A percentile compares a stretch with the other conserved stretches of the same genome.
These are phyloP conservation scores for Colletotrichum sp. DNA, from an alignment of 2,329 filamentous ascomycete genomes.

Conservation along the genomic window DNA sequence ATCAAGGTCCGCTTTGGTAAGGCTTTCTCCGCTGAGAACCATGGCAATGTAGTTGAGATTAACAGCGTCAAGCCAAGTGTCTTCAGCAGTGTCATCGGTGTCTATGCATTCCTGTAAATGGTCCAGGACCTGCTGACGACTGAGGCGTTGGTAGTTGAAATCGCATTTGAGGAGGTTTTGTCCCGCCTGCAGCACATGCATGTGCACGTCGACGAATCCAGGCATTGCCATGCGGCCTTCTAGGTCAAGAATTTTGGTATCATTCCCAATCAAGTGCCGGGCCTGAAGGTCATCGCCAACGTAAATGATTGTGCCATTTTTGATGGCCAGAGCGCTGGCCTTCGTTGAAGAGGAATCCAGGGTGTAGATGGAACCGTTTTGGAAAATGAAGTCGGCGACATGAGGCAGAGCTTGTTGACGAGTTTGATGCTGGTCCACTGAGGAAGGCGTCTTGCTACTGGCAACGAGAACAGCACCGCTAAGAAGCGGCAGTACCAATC, in stretches of 20 bases:
- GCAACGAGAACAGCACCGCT: neutral
- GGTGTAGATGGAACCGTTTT: constrained; percentile 31
- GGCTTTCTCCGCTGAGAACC: neutral
- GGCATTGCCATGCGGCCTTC: constrained; percentile 33
- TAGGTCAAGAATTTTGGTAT: constrained; percentile 29
- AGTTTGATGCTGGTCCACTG: neutral
- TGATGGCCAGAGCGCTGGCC: constrained; percentile 25
- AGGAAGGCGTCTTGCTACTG: neutral
- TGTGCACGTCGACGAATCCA: constrained; percentile 30
- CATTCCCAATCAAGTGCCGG: constrained; percentile 25
- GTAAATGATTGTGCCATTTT: constrained; percentile 25
- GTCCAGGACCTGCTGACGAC: constrained; percentile 18
- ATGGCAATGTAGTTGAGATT: constrained; percentile 12
- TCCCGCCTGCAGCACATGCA: constrained; percentile 29
- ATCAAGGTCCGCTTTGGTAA: constrained; percentile 8
- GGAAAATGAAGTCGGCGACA: constrained; percentile 26
- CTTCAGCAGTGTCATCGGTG: neutral
- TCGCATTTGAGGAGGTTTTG: constrained; percentile 29
- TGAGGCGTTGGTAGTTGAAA: constrained; percentile 30
- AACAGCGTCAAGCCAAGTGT: constrained; percentile 31
- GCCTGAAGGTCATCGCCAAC: constrained; percentile 22
- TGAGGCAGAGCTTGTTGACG: neutral
- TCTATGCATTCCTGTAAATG: constrained; percentile 14
- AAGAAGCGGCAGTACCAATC: neutral
- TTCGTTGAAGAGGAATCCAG: constrained; percentile 20